Evolutionary conservation across 2,329 filamentous ascomycete genomes (phyloP), one percentile per base, ranked within the genome.

Genomic region (Trichoderma oligosporum): DNA sequence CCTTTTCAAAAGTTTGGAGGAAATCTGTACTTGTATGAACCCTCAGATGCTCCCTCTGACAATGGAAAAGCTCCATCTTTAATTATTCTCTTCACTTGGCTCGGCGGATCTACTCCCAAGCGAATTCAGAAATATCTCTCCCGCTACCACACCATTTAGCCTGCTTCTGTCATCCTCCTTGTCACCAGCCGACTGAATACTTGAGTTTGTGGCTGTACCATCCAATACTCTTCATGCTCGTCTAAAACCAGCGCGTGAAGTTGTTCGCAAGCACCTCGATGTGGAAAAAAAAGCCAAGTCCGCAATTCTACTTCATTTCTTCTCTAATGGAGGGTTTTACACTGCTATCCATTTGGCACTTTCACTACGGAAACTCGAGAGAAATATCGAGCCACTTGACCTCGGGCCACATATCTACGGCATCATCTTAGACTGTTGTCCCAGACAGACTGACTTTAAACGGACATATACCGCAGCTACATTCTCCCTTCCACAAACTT

Each of bases 271-370:
- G n/a, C 45, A 41, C 3, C 11, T 47, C 14, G 11, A 2, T 7
- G 12, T 16, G 11, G 22, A 24, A 18, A 18, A 42, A 12, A 33
- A 47, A 16, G 33, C 4, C 35, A 38, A 42, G n/a, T 35, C 54
- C 5, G 42, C 45, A 1, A 20, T 49, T 14, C 29, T 56, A 8
- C 45, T 56, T 6, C 54, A 56, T n/a, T 42, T 56, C 4, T 48
- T 56, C 36, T 49, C 54, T 18, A 56, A 56, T 14, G 54, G 54
- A 33, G 54, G 54, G n/a, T 45, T 56, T 9, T 47, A 47, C 29
- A 56, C 33, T 1, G 54, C 44, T 12, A 44, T 56, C 8, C 42
- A 48, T 4, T 22, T 56, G 1, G 27, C 16, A 2, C 35, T 48
- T 7, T 48, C 54, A 4, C n/a, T 56, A 11, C 35, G 36, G 14